phyloP scores from a whole-genome alignment of 1,284 basidiomycete genomes.

The Cystobasidium sp. region DNA sequence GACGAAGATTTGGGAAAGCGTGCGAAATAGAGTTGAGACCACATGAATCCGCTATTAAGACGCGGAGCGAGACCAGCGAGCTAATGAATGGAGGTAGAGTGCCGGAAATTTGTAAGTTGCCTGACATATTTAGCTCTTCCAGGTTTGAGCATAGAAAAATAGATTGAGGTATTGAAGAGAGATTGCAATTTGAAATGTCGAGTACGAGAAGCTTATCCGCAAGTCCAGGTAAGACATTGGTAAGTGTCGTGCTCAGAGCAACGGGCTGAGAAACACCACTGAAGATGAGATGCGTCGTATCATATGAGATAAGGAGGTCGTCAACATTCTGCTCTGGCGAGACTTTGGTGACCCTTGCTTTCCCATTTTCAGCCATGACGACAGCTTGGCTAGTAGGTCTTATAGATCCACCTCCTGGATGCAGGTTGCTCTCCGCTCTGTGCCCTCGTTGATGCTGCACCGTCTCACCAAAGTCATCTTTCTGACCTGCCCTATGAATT shows the following conservation, averaged over 20 bases:
- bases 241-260: slow-evolving; percentile 73
- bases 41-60: slow-evolving; percentile 87
- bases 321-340: not conserved
- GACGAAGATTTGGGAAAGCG: slow-evolving; percentile 62
- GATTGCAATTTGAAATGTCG: slow-evolving; percentile 83
- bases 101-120: slow-evolving; percentile 73
- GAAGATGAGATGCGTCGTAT: slow-evolving; percentile 85
- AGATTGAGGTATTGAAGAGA: slow-evolving; percentile 76
- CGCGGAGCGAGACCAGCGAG: slow-evolving; percentile 74
- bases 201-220: slow-evolving; percentile 77
- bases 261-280: slow-evolving; percentile 75
- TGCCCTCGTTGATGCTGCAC: too few relatives aligned
- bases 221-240: slow-evolving; percentile 70
- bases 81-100: slow-evolving; percentile 81
- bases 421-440: not conserved
- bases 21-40: slow-evolving; percentile 70
- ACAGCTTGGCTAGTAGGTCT: slow-evolving; percentile 33
- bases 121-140: slow-evolving; percentile 92
- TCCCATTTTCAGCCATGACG: slow-evolving; percentile 20
- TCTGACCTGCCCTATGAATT: too few relatives aligned
- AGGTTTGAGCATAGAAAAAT: slow-evolving; percentile 76
- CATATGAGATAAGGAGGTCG: slow-evolving; percentile 59
- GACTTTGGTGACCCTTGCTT: slow-evolving; percentile 12
- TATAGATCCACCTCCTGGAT: not conserved
- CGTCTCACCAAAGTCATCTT: too few relatives aligned